A percentile compares a stretch with the other conserved stretches of the same genome.
Evolutionary conservation across 2,329 filamentous ascomycete species (phyloP).

Genomic region (Byssoonygena ceratinophila): DNA sequence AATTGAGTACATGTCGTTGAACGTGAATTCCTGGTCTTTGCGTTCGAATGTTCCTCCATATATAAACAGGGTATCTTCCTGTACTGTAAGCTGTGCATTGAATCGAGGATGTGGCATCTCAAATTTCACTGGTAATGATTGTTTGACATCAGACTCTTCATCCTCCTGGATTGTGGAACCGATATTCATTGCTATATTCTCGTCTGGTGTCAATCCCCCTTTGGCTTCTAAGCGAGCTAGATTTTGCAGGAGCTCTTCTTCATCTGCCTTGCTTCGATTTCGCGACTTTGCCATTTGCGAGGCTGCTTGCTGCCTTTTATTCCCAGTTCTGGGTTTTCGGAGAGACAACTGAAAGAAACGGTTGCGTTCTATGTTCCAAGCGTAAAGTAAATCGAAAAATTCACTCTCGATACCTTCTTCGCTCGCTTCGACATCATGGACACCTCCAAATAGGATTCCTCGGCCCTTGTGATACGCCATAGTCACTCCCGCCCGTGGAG

Average conservation of each 20-base stretch:
- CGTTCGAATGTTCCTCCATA: slow-evolving; percentile 95
- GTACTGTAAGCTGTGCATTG: slow-evolving; percentile 80
- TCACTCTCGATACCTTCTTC: slow-evolving; percentile 95
- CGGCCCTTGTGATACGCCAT: slow-evolving; percentile 92
- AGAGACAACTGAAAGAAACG: slow-evolving; percentile 78
- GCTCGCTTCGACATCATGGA: slow-evolving; percentile 81
- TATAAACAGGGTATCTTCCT: slow-evolving; percentile 85
- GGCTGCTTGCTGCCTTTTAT: slow-evolving; percentile 44
- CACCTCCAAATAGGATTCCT: slow-evolving; percentile 86
- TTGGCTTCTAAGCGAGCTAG: slow-evolving; percentile 75
- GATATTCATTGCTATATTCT: slow-evolving; percentile 31
- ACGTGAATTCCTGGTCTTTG: slow-evolving; percentile 86
- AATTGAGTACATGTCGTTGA: slow-evolving; percentile 87
- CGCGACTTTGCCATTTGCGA: slow-evolving; percentile 43
- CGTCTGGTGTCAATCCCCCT: slow-evolving; percentile 44
- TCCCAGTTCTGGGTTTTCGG: slow-evolving; percentile 59
- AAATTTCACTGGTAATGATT: slow-evolving; percentile 55
- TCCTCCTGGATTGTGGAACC: slow-evolving; percentile 40
- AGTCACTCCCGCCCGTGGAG: slow-evolving; percentile 73
- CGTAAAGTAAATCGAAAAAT: slow-evolving; percentile 85
- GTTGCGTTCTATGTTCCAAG: slow-evolving; percentile 93
- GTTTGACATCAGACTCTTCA: slow-evolving; percentile 42
- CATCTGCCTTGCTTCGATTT: slow-evolving; percentile 69
- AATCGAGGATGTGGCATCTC: slow-evolving; percentile 86
- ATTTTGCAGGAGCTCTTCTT: slow-evolving; percentile 80